Conservation (phyloP, 2,329 filamentous ascomycete species). For the Madurella fahalii region DNA sequence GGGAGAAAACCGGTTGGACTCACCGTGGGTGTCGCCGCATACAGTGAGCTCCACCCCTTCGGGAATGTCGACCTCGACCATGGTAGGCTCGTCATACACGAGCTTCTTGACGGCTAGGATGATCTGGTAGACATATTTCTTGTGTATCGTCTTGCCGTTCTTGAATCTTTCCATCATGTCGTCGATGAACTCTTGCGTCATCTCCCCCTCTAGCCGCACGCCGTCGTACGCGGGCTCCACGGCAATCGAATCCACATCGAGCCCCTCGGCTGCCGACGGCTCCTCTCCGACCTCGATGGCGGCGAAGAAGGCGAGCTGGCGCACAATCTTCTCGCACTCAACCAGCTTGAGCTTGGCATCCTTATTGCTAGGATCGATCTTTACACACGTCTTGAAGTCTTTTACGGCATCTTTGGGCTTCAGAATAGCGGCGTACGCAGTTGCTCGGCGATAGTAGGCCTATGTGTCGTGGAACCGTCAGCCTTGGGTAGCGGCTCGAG, state of each 20-base stretch:
- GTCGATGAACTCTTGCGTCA: conserved; percentile 95
- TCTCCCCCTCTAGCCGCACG: conserved; percentile 68
- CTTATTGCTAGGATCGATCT: conserved; percentile 81
- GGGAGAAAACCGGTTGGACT: not conserved
- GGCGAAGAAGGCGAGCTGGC: conserved; percentile 85
- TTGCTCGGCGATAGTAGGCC: conserved; percentile 92
- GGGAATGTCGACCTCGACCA: conserved; percentile 87
- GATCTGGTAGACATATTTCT: conserved; percentile 98
- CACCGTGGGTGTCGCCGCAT: conserved; percentile 91
- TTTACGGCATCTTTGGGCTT: conserved; percentile 81
- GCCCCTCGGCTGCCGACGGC: conserved; percentile 83
- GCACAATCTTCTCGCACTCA: conserved; percentile 93
- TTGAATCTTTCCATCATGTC: conserved; percentile 98
- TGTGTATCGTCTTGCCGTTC: conserved; percentile 88
- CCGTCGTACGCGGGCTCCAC: conserved; percentile 87
- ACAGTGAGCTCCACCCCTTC: conserved; percentile 80
- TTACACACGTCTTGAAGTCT: conserved; percentile 89
- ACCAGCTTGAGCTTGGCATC: conserved; percentile 86
- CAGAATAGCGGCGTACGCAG: conserved; percentile 87
- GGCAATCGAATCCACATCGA: conserved; percentile 80
- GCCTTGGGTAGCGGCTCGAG: not conserved
- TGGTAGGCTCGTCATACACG: conserved; percentile 87
- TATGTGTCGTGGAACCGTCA: conserved; percentile 33
- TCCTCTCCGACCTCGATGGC: conserved; percentile 93
- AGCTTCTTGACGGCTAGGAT: conserved; percentile 85